These are phyloP conservation scores for Hypoxylon sp. DNA, from an alignment of 2,329 filamentous ascomycete genomes.

Conservation along the genomic window DNA sequence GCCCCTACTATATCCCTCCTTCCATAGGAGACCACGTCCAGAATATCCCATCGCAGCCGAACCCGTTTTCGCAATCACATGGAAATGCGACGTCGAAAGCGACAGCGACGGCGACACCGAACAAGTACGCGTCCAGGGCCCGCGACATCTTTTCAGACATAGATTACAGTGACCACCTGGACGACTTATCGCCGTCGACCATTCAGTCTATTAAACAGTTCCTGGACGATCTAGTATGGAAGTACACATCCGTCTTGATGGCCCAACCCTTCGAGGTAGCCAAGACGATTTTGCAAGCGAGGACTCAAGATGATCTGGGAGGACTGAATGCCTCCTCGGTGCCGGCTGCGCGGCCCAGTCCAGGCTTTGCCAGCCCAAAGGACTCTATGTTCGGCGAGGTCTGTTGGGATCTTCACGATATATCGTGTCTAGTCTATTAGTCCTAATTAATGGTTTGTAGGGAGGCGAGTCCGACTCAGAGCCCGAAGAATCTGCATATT, in stretches of 20 bases:
- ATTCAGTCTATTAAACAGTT: slow-evolving; percentile 78
- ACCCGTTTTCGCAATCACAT: slow-evolving; percentile 55
- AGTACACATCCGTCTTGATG: slow-evolving; percentile 87
- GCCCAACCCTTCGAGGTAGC: slow-evolving; percentile 97
- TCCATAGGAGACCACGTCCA: slow-evolving; percentile 67
- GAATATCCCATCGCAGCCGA: slow-evolving; percentile 46
- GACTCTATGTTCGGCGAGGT: slow-evolving; percentile 48
- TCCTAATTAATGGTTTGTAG: slow-evolving; percentile 30
- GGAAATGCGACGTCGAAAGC: slow-evolving; percentile 49
- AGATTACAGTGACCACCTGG: slow-evolving; percentile 88
- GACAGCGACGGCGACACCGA: slow-evolving; percentile 25
- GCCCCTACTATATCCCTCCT: slow-evolving; percentile 70
- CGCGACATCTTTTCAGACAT: slow-evolving; percentile 89
- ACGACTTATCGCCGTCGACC: slow-evolving; percentile 77
- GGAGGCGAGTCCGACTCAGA: slow-evolving; percentile 71
- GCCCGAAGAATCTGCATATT: slow-evolving; percentile 83
- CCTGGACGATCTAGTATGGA: slow-evolving; percentile 86
- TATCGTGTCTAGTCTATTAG: slow-evolving; percentile 12
- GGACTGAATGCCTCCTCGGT: slow-evolving; percentile 42
- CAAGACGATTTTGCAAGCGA: slow-evolving; percentile 89
- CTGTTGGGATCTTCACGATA: slow-evolving; percentile 23
- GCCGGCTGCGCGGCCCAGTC: slow-evolving; percentile 44
- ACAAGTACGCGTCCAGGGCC: slow-evolving; percentile 67
- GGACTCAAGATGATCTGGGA: slow-evolving; percentile 61
- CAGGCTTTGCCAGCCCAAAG: slow-evolving; percentile 39